phyloP scores from a whole-genome alignment of 257 asterid genomes.

The Gynochthodes officinalis region DNA sequence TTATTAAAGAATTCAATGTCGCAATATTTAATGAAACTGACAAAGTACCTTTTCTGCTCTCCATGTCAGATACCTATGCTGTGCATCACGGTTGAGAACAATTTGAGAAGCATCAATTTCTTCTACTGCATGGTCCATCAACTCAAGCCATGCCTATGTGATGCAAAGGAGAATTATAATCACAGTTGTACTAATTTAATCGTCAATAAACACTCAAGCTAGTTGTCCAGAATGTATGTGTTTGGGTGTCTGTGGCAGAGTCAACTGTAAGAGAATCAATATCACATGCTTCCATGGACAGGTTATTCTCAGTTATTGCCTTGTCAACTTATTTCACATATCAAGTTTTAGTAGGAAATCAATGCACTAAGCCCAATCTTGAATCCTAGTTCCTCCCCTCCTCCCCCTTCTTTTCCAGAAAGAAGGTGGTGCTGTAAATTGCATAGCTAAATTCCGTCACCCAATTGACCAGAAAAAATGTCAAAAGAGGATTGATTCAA shows the following conservation, averaged over 20 bases:
- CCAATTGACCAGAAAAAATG: not conserved
- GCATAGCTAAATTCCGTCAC: not conserved
- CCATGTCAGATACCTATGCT: constrained; percentile 80
- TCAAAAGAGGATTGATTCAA: not conserved
- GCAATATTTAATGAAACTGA: not conserved
- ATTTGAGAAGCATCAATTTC: constrained; percentile 45
- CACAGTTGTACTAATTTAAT: constrained; percentile 9
- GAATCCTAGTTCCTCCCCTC: not conserved
- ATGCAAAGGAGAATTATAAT: constrained; percentile 14
- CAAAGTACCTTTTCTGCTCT: constrained; percentile 76
- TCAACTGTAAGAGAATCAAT: not conserved
- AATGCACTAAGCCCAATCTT: not conserved
- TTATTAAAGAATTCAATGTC: not conserved
- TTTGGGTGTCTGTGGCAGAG: not conserved
- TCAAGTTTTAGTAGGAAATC: not conserved
- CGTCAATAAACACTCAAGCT: not conserved
- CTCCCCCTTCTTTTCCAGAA: too few species aligned
- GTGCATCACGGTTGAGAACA: constrained; percentile 56
- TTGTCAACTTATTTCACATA: not conserved
- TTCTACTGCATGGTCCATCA: constrained; percentile 53
- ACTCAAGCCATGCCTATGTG: constrained; percentile 66
- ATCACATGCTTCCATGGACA: constrained; percentile 6
- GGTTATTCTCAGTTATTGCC: not conserved
- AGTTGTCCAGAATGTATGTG: not conserved
- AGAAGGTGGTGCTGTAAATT: not conserved